Evolutionary conservation across 768 basidiomycete species (phyloP).

Genomic region (Serendipita sp.): DNA sequence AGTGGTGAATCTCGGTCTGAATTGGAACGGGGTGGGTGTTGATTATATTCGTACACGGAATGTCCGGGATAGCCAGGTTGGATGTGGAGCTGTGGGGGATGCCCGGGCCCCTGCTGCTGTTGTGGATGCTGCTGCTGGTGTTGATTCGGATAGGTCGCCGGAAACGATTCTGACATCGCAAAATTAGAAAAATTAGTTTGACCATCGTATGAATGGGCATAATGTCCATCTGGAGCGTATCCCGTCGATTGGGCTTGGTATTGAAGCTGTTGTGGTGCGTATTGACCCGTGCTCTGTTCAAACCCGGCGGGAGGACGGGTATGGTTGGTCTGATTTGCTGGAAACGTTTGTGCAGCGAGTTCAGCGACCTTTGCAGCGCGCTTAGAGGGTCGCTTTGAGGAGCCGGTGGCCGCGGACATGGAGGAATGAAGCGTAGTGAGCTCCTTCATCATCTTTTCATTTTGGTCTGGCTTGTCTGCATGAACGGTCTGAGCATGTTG

Average conservation of each 20-base stretch:
- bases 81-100: not conserved
- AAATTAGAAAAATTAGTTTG: not conserved
- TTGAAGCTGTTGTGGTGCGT: not conserved
- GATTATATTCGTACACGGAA: slow-evolving; percentile 6
- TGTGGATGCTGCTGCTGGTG: slow-evolving; percentile 1
- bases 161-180: not conserved
- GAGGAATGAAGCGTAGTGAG: slow-evolving; percentile 67
- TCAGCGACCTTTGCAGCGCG: not conserved
- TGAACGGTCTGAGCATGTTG: slow-evolving; percentile 97
- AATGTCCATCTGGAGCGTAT: not conserved
- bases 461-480: slow-evolving; percentile 70
- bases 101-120: not conserved
- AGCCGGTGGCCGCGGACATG: slow-evolving; percentile 35
- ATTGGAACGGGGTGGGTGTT: not conserved
- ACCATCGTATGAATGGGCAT: not conserved
- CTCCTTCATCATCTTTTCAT: slow-evolving; percentile 84
- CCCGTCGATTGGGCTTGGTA: not conserved
- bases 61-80: slow-evolving; percentile 4
- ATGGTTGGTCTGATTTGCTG: not conserved
- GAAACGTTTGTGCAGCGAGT: slow-evolving; percentile 2
- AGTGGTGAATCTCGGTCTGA: slow-evolving; percentile 7
- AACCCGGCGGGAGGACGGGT: not conserved
- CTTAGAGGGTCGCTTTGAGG: slow-evolving; percentile 3
- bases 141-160: not conserved
- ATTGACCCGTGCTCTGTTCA: not conserved